A percentile compares a stretch with the other conserved stretches of the same genome.
phyloP scores from a whole-genome alignment of 805 yeast genomes.

The Huiozyma sinensis region DNA sequence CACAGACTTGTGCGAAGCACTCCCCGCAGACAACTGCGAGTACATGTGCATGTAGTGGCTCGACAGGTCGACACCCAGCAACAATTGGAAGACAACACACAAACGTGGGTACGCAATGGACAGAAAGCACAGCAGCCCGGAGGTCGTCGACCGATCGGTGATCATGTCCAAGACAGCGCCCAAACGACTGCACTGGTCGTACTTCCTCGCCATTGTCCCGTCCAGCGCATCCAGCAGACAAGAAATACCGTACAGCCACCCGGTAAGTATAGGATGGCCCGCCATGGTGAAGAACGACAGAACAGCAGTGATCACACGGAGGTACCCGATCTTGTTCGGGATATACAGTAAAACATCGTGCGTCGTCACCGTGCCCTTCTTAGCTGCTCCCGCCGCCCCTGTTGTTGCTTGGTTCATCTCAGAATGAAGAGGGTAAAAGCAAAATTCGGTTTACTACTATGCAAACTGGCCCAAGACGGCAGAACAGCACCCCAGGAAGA shows the following conservation, averaged over 20 bases:
- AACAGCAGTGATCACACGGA: constrained; percentile 72
- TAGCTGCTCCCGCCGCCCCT: too few species aligned
- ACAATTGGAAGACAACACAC: constrained; percentile 55
- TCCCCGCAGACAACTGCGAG: constrained; percentile 75
- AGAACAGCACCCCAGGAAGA: too few species aligned
- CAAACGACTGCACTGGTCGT: constrained; percentile 77
- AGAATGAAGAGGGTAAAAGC: too few species aligned
- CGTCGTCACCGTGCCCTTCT: constrained; percentile 26
- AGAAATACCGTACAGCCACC: constrained; percentile 69
- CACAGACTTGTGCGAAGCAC: constrained; percentile 73
- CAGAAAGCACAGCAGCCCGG: constrained; percentile 80
- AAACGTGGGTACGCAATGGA: constrained; percentile 65
- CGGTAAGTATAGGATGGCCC: constrained; percentile 70
- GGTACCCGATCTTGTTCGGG: constrained; percentile 87
- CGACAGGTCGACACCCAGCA: constrained; percentile 78
- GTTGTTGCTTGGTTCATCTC: too few species aligned
- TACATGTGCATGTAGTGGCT: constrained; percentile 99
- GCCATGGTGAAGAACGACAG: constrained; percentile 76
- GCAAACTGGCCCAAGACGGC: too few species aligned
- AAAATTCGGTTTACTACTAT: too few species aligned
- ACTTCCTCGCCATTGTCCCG: constrained; percentile 87
- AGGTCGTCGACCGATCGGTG: constrained; percentile 93
- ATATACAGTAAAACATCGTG: constrained; percentile 62
- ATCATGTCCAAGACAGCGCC: constrained; percentile 99
- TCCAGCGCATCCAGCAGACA: constrained; percentile 93